Evolutionary conservation across 257 asterid genomes (phyloP).

Genomic region (Scutellaria minor): DNA sequence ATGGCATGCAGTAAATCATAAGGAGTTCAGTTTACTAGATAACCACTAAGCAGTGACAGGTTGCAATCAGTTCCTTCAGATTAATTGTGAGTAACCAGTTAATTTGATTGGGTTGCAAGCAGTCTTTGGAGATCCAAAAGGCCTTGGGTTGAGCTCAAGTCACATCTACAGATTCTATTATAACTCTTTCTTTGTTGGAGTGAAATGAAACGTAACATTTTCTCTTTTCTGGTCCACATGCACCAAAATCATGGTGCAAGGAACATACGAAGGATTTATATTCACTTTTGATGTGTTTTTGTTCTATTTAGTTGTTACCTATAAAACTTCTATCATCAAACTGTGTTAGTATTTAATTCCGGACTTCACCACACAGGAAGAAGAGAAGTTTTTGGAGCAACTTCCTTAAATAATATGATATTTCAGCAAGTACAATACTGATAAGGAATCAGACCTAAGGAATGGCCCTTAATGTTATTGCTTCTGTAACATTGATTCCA

Average conservation of each 20-base stretch:
- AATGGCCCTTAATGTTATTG: neutral
- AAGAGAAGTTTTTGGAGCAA: neutral
- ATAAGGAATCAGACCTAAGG: too few species aligned
- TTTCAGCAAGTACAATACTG: too few species aligned
- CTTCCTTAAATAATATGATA: neutral
- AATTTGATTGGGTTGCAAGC: conserved; percentile 10
- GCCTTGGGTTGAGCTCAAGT: neutral
- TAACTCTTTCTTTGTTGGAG: neutral
- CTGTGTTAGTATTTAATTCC: neutral
- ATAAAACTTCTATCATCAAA: neutral
- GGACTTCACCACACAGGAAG: neutral
- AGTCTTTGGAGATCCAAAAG: neutral
- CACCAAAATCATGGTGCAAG: neutral
- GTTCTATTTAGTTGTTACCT: neutral
- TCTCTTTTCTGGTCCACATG: neutral
- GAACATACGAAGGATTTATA: neutral
- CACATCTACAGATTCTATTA: neutral
- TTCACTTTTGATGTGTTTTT: neutral
- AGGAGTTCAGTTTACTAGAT: neutral
- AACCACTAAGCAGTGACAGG: neutral
- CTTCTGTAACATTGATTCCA: neutral
- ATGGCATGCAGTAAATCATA: conserved; percentile 3
- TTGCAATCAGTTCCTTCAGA: neutral
- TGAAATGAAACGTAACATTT: neutral
- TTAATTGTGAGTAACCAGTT: neutral